Base-by-base conservation (phyloP, 2,329 filamentous ascomycete genomes). In the Pseudodiploospora longispora region DNA sequence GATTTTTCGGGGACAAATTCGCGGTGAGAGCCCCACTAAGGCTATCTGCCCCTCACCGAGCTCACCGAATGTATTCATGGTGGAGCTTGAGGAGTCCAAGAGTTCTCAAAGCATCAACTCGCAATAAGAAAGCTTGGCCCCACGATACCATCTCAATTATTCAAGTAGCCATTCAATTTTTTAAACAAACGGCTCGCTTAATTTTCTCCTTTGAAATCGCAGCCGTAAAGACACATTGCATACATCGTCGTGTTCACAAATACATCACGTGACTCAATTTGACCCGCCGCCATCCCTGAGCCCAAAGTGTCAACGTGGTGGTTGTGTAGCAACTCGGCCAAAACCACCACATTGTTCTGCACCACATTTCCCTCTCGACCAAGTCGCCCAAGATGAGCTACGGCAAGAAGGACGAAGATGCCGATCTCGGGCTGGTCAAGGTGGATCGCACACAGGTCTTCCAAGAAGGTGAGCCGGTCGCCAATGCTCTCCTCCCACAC, bases 341-440 rank as follows among this genome's bases (percentile, higher is more conserved):
- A 51, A 60, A 57, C 54, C 56, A 58, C 57, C 58, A 58, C 59
- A 57, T 55, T 56, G 60, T 56, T 41, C 57, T 53, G 57, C 53
- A 56, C 60, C 56, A 54, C 55, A 53, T 54, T 52, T 55, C 52
- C 51, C 50, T 46, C 43, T 36, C 55, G 53, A 58, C 55, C 57
- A 56, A 59, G 57, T 58, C 60, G 68, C 70, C 70, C 72, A 81
- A 56, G 62, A 95, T 95, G 90, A 93, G 85, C 71, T 95, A 93
- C 80, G 84, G 91, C 75, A 98, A 98, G 75, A 97, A 95, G 77
- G 91, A 98, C 69, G 93, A 97, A 78, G 93, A 98, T 75, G 87
- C 84, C 63, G 91, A 96, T 65, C 80, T 84, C 65, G 84, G 86
- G 63, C 79, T 97, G 74, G 85, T 97, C 76, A 95, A 91, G 78